Evolutionary conservation across 2,329 filamentous ascomycete species (phyloP).

Genomic region (Paracoccidioides lutzii): DNA sequence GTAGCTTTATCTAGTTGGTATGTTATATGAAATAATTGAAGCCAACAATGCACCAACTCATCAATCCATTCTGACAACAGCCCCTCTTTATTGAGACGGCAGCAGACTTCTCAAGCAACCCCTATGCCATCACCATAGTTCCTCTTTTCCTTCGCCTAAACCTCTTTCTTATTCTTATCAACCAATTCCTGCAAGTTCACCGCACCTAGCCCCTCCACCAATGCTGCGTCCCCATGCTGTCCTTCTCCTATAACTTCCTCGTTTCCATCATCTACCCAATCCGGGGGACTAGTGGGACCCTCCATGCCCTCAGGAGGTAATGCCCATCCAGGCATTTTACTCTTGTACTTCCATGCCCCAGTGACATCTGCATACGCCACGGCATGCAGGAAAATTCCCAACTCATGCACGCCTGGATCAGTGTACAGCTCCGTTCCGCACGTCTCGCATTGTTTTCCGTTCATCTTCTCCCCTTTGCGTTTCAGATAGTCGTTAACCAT

Average conservation of each 20-base stretch:
- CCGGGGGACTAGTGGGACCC: slow-evolving; percentile 55
- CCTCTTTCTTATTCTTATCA: not conserved
- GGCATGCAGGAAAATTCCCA: slow-evolving; percentile 89
- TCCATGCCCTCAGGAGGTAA: slow-evolving; percentile 60
- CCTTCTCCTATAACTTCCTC: slow-evolving; percentile 27
- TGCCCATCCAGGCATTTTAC: slow-evolving; percentile 74
- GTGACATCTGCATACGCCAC: slow-evolving; percentile 73
- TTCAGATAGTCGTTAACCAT: slow-evolving; percentile 86
- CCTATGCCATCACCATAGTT: not conserved
- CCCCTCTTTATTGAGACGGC: not conserved
- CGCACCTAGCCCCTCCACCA: slow-evolving; percentile 12
- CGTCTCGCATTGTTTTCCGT: slow-evolving; percentile 64
- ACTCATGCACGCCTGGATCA: slow-evolving; percentile 78
- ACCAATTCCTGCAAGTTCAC: slow-evolving; percentile 7
- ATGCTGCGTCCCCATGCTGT: slow-evolving; percentile 12
- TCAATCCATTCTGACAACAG: not conserved
- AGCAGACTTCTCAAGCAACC: not conserved
- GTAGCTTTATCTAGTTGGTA: not conserved
- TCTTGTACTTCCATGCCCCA: slow-evolving; percentile 78
- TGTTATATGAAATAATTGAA: not conserved
- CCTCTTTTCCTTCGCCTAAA: not conserved
- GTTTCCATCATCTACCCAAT: slow-evolving; percentile 29
- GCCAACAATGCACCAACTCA: not conserved
- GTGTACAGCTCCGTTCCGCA: slow-evolving; percentile 86
- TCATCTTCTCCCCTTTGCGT: slow-evolving; percentile 84